These are phyloP conservation scores for Cutaneotrichosporon daszewskae DNA, from an alignment of 1,284 basidiomycete genomes.

Conservation along the genomic window DNA sequence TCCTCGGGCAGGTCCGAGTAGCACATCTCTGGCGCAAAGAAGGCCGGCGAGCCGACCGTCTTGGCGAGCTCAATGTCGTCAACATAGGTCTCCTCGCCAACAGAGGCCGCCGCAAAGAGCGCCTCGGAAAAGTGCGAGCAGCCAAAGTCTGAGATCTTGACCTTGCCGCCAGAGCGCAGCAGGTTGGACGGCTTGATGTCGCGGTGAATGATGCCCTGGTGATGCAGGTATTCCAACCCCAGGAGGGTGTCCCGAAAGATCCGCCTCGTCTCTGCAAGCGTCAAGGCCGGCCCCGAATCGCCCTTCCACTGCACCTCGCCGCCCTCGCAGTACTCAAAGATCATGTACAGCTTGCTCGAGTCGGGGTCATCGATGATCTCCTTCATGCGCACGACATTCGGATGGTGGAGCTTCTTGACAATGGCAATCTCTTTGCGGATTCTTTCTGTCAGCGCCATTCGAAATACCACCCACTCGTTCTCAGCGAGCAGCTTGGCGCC, in stretches of 20 bases:
- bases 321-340: conserved; percentile 92
- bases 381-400: conserved; percentile 82
- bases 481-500: conserved; percentile 50
- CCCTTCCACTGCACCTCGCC: conserved; percentile 88
- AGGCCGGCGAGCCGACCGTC: conserved; percentile 95
- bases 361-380: conserved; percentile 94
- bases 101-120: conserved; percentile 55
- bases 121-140: conserved; percentile 92
- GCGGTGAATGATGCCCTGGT: conserved; percentile 96
- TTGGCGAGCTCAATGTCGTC: conserved; percentile 85
- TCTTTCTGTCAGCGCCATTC: conserved; percentile 27
- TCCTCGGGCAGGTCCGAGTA: conserved; percentile 47
- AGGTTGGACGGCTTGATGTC: conserved; percentile 99
- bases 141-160: conserved; percentile 98
- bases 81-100: conserved; percentile 55
- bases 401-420: conserved; percentile 92
- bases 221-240: conserved; percentile 90
- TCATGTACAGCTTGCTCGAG: conserved; percentile 87
- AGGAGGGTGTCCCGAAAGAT: conserved; percentile 89
- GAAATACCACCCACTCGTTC: conserved; percentile 31
- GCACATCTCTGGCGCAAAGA: conserved; percentile 93
- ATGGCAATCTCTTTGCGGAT: conserved; percentile 87
- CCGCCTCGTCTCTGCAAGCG: conserved; percentile 72
- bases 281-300: conserved; percentile 65
- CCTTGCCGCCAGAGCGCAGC: conserved; percentile 74